Percentiles rank a stretch among this genome's conserved stretches.
phyloP scores from a whole-genome alignment of 768 basidiomycete species.

The Russula lepida region DNA sequence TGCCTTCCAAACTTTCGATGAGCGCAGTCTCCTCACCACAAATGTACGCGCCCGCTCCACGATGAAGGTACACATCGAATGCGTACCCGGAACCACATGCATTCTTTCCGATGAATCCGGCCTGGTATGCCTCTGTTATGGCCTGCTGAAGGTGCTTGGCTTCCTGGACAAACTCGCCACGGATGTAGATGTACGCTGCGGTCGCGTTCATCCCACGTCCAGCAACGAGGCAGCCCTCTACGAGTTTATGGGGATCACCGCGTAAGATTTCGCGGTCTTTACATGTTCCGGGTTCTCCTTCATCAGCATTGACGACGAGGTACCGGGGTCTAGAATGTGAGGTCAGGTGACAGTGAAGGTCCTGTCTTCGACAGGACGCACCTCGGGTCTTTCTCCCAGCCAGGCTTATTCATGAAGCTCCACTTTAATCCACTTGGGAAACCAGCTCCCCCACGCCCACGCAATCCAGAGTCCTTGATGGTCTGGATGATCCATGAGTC shows the following conservation, averaged over 20 bases:
- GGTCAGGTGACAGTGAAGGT: neutral
- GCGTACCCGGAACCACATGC: constrained; percentile 86
- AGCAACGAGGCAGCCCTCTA: constrained; percentile 96
- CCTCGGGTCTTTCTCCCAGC: constrained; percentile 91
- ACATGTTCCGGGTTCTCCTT: constrained; percentile 98
- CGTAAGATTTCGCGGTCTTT: constrained; percentile 98
- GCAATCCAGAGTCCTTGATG: constrained; percentile 91
- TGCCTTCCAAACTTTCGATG: constrained; percentile 95
- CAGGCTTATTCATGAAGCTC: constrained; percentile 98
- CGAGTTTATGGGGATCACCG: constrained; percentile 95
- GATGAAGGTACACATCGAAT: constrained; percentile 99
- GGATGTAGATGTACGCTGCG: constrained; percentile 99
- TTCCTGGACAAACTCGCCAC: constrained; percentile 96
- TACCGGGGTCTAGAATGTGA: constrained; percentile 71
- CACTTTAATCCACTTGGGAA: constrained; percentile 93
- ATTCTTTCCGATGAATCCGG: constrained; percentile 81
- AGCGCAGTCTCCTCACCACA: constrained; percentile 98
- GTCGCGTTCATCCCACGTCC: constrained; percentile 93
- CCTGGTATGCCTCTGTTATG: constrained; percentile 89
- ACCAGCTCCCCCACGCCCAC: constrained; percentile 93
- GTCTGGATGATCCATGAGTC: constrained; percentile 96
- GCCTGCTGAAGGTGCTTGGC: constrained; percentile 91
- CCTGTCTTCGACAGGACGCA: constrained; percentile 26
- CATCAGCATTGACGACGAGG: constrained; percentile 57
- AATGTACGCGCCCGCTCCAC: constrained; percentile 96